phyloP scores from a whole-genome alignment of 2,329 filamentous ascomycete genomes.

The Aspergillus persii region DNA sequence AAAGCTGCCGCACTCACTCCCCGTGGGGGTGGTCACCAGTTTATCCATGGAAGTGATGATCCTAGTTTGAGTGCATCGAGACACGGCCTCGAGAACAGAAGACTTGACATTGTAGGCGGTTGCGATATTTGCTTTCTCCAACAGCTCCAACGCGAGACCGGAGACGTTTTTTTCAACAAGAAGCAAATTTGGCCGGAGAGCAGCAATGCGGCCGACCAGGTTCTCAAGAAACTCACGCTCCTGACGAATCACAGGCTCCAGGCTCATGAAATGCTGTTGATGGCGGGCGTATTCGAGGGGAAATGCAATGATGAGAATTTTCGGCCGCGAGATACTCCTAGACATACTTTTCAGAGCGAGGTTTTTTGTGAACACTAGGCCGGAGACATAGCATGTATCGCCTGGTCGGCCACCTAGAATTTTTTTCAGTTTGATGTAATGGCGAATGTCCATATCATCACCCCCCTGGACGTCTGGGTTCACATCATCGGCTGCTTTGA shows the following conservation, averaged over 20 bases:
- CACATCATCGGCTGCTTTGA: constrained; percentile 90
- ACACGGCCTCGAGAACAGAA: constrained; percentile 91
- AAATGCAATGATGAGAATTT: constrained; percentile 90
- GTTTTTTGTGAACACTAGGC: constrained; percentile 96
- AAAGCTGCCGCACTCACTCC: constrained; percentile 80
- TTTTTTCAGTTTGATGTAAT: constrained; percentile 97
- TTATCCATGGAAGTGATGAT: constrained; percentile 96
- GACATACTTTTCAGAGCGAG: constrained; percentile 95
- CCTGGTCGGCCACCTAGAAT: constrained; percentile 86
- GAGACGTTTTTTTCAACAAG: constrained; percentile 93
- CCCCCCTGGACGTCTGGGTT: constrained; percentile 86
- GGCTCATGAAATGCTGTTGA: constrained; percentile 93
- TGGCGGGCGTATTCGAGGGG: constrained; percentile 94
- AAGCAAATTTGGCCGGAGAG: constrained; percentile 77
- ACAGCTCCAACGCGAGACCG: constrained; percentile 81
- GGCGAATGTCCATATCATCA: constrained; percentile 94
- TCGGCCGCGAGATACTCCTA: constrained; percentile 75
- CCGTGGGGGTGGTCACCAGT: constrained; percentile 71
- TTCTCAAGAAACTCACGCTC: constrained; percentile 92
- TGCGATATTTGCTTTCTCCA: constrained; percentile 84
- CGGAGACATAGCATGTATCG: constrained; percentile 94
- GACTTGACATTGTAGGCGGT: constrained; percentile 97
- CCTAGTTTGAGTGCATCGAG: constrained; percentile 84
- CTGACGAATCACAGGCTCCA: constrained; percentile 94
- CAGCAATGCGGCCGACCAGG: constrained; percentile 85